A percentile compares a stretch with the other conserved stretches of the same genome.
These are phyloP conservation scores for Fusarium falciforme DNA, from an alignment of 2,329 filamentous ascomycete genomes.

Conservation along the genomic window DNA sequence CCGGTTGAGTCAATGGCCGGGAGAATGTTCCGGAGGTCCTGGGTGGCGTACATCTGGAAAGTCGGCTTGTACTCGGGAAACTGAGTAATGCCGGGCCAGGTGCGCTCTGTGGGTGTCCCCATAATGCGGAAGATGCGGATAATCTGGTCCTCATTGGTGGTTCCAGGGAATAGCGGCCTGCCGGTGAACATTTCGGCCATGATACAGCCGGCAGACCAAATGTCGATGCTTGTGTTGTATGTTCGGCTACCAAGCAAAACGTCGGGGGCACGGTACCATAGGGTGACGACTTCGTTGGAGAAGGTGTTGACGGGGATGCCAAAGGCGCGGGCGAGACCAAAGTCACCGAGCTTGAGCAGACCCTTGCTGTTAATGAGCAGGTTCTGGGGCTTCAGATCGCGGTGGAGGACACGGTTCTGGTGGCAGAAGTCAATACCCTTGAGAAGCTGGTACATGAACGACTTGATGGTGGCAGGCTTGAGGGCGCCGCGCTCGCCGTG, in stretches of 20 bases:
- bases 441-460: slow-evolving; percentile 98
- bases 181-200: slow-evolving; percentile 99
- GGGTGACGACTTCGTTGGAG: slow-evolving; percentile 95
- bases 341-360: slow-evolving; percentile 91
- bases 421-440: slow-evolving; percentile 98
- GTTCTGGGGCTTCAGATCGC: slow-evolving; percentile 96
- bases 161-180: slow-evolving; percentile 93
- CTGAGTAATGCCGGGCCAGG: slow-evolving; percentile 94
- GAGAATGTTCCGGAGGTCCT: slow-evolving; percentile 87
- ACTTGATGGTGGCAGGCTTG: slow-evolving; percentile 92
- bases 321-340: slow-evolving; percentile 92
- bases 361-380: slow-evolving; percentile 94
- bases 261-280: slow-evolving; percentile 98
- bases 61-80: slow-evolving; percentile 98
- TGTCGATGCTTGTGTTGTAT: slow-evolving; percentile 99
- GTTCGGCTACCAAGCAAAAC: slow-evolving; percentile 93
- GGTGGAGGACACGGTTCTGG: slow-evolving; percentile 94
- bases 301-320: slow-evolving; percentile 98
- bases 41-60: slow-evolving; percentile 93
- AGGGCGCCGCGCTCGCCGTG: slow-evolving; percentile 89
- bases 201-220: slow-evolving; percentile 99
- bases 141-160: slow-evolving; percentile 97
- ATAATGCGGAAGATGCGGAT: slow-evolving; percentile 98
- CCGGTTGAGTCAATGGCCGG: slow-evolving; percentile 90
- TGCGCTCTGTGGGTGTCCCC: slow-evolving; percentile 95